Percentiles rank a stretch among this genome's conserved stretches.
Conservation (phyloP, 139 green algal species). For the Pleodorina starrii region DNA sequence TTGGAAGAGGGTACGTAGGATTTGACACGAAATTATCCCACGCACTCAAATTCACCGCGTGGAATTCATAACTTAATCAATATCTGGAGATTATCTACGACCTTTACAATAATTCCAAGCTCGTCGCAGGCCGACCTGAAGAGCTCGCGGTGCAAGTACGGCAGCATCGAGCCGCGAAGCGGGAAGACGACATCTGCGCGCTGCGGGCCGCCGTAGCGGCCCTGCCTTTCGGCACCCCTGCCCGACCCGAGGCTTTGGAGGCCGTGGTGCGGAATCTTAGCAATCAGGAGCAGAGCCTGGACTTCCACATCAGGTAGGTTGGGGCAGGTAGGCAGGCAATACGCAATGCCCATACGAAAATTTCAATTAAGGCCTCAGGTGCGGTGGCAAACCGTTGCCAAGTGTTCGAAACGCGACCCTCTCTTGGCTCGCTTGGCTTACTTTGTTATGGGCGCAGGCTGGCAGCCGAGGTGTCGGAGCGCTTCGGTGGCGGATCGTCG, state of each 20-base stretch:
- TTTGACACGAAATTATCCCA: too few relatives aligned
- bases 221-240: background rate
- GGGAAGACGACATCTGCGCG: background rate
- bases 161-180: background rate
- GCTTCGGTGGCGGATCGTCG: background rate
- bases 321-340: too few relatives aligned
- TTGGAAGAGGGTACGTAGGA: conserved; percentile 31
- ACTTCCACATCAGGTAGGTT: conserved; percentile 18
- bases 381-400: too few relatives aligned
- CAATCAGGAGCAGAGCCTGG: conserved; percentile 1
- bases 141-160: background rate
- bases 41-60: background rate
- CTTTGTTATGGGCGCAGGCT: background rate
- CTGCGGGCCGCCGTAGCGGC: background rate
- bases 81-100: background rate
- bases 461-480: conserved; percentile 5
- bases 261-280: background rate
- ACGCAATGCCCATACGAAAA: too few relatives aligned
- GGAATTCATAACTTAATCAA: background rate
- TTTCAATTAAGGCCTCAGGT: too few relatives aligned
- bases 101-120: background rate
- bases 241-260: background rate
- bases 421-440: too few relatives aligned
- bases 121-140: background rate
- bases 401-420: too few relatives aligned